Evolutionary conservation across 768 basidiomycete genomes (phyloP).

Genomic region (Lactarius tabidus): DNA sequence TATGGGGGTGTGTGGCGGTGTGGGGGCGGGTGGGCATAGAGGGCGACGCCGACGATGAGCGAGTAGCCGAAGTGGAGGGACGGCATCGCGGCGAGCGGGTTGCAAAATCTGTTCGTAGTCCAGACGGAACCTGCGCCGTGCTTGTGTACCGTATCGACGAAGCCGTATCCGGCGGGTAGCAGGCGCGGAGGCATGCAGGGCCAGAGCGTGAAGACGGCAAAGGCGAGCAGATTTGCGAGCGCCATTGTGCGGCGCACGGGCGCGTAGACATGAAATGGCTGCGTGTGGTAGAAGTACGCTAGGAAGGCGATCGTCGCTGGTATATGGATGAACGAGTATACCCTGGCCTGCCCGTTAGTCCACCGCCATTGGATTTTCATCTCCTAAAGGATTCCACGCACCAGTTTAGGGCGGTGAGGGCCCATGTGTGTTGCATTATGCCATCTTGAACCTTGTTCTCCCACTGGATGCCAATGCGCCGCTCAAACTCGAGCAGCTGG

Average conservation of each 20-base stretch:
- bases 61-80: conserved; percentile 20
- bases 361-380: background rate
- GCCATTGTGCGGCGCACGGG: conserved; percentile 18
- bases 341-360: background rate
- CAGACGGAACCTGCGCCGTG: conserved; percentile 16
- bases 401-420: conserved; percentile 12
- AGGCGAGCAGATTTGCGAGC: conserved; percentile 18
- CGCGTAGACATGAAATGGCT: conserved; percentile 7
- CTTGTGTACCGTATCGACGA: conserved; percentile 20
- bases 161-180: conserved; percentile 14
- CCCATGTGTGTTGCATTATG: conserved; percentile 3
- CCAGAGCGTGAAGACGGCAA: conserved; percentile 20
- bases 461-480: conserved; percentile 11
- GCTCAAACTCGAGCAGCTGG: conserved; percentile 18
- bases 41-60: conserved; percentile 18
- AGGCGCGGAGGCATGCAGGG: conserved; percentile 22
- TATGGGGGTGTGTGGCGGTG: background rate
- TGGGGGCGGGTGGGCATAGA: conserved; percentile 5
- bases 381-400: background rate
- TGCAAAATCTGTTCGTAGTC: conserved; percentile 21
- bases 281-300: conserved; percentile 11
- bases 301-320: conserved; percentile 19
- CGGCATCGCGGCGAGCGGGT: conserved; percentile 21
- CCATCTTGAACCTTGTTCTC: conserved; percentile 12
- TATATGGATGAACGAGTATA: conserved; percentile 21